Percentiles rank a stretch among this genome's conserved stretches.
Evolutionary conservation across 2,329 filamentous ascomycete species (phyloP).

Genomic region (Xylariales sp.): DNA sequence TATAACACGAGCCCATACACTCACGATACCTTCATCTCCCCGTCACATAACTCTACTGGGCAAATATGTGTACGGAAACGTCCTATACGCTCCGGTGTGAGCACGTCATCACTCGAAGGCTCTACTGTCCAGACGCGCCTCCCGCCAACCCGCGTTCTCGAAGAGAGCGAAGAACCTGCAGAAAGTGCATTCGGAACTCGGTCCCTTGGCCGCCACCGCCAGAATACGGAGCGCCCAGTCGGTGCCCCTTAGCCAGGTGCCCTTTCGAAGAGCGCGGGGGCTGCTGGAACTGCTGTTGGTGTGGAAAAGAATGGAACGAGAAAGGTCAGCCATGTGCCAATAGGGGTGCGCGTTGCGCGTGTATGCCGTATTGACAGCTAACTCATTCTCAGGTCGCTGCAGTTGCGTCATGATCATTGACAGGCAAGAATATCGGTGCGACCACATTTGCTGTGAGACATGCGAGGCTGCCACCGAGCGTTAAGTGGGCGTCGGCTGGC

Average conservation of each 20-base stretch:
- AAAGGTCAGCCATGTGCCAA: slow-evolving; percentile 46
- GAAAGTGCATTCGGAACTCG: slow-evolving; percentile 56
- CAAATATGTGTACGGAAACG: slow-evolving; percentile 61
- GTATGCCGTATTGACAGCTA: slow-evolving; percentile 25
- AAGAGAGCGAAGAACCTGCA: slow-evolving; percentile 55
- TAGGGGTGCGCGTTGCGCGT: background rate
- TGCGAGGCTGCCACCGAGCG: slow-evolving; percentile 58
- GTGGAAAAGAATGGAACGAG: slow-evolving; percentile 64
- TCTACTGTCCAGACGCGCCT: slow-evolving; percentile 59
- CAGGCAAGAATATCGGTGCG: slow-evolving; percentile 61
- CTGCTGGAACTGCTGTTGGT: slow-evolving; percentile 68
- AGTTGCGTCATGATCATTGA: slow-evolving; percentile 65
- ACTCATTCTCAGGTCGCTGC: slow-evolving; percentile 55
- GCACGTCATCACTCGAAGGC: slow-evolving; percentile 59
- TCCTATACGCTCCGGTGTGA: slow-evolving; percentile 64
- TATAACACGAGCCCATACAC: slow-evolving; percentile 1
- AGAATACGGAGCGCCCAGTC: slow-evolving; percentile 54
- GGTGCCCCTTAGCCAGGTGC: slow-evolving; percentile 60
- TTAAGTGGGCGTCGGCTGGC: slow-evolving; percentile 22
- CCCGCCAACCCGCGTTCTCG: slow-evolving; percentile 42
- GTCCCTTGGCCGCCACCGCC: slow-evolving; percentile 62
- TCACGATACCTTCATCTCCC: background rate
- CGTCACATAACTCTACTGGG: slow-evolving; percentile 7
- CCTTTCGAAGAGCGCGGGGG: slow-evolving; percentile 63
- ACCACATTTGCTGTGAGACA: slow-evolving; percentile 65